Evolutionary conservation across 352 stramenopile genomes (phyloP), one percentile per base, ranked within the genome.

Genomic region (Thalassiosira livingstoniorum): DNA sequence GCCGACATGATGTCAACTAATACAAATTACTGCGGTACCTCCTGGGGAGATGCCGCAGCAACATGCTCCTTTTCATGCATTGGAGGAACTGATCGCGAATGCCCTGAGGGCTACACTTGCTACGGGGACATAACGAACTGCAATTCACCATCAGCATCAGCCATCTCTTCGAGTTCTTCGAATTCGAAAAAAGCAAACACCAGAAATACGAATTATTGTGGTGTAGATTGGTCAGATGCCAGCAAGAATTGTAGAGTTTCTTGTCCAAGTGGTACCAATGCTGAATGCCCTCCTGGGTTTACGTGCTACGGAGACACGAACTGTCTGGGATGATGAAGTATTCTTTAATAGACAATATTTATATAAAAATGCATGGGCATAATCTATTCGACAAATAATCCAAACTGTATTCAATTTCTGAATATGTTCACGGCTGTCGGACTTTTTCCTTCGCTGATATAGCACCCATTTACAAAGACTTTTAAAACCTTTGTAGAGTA

Each of bases 181-280:
- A 27, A 21, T 35, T 21, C 7, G 11, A 31, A 13, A 25, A 11
- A 43, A 37, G 1, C 25, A 25, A 43, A 4, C 43, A 58, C 27
- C 1, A 29, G 5, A 60, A 62, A 27, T 31, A 51, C 53, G 27
- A 74, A 69, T 39, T 80, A 74, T 63, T 80, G 72, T 35, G 72
- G 72, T 29, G 23, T 69, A 13, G 42, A 70, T 54, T 80, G 72
- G 72, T 47, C 37, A 25, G 60, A 53, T 63, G 72, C 72, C 13
- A 34, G 58, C n/a, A 67, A 45, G 3, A 27, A 68, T 39, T 87
- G 75, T 60, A 65, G 53, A 15, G 27, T 21, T 31, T 63, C 68
- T 34, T 87, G 80, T 69, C 62, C 73, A 53, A 57, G 61, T 32
- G 80, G 80, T 10, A 67, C 43, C 15, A 62, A 87, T 66, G 54